A percentile compares a stretch with the other conserved stretches of the same genome.
phyloP scores from a whole-genome alignment of 176 grass and related monocot species.

The Otatea glauca region DNA sequence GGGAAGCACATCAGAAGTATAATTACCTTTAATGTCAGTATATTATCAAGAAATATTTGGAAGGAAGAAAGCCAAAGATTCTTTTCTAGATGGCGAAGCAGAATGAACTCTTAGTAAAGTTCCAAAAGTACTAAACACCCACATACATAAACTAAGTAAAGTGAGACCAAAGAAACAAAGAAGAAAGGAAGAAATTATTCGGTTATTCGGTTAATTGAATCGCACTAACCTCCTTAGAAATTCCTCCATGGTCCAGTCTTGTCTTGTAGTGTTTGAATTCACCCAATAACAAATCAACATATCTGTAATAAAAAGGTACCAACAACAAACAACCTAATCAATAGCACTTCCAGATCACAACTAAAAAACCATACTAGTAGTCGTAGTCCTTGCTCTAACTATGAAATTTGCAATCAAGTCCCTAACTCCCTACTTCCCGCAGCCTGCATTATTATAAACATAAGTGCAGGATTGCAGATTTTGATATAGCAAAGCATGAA shows the following conservation, averaged over 20 bases:
- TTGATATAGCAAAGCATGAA: constrained; percentile 9
- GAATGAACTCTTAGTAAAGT: not conserved
- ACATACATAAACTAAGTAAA: constrained; percentile 13
- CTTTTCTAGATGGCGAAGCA: not conserved
- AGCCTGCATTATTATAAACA: not conserved
- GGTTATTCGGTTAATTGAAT: not conserved
- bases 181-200: not conserved
- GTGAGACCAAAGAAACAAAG: constrained; percentile 17
- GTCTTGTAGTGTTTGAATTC: constrained; percentile 99
- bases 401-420: constrained; percentile 1
- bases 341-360: constrained; percentile 14
- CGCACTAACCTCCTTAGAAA: constrained; percentile 80
- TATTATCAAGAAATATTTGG: not conserved
- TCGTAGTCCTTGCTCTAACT: not conserved
- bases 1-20: constrained; percentile 37
- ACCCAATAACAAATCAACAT: constrained; percentile 94
- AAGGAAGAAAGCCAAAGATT: constrained; percentile 28
- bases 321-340: constrained; percentile 29
- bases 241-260: constrained; percentile 90
- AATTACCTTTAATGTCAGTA: constrained; percentile 5
- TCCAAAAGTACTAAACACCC: constrained; percentile 16
- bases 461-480: not conserved
- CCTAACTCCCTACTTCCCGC: not conserved
- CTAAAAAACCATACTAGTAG: not conserved
- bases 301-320: constrained; percentile 59